phyloP scores from a whole-genome alignment of 1,139 yeast species.

The Pichia sorboxylosa region DNA sequence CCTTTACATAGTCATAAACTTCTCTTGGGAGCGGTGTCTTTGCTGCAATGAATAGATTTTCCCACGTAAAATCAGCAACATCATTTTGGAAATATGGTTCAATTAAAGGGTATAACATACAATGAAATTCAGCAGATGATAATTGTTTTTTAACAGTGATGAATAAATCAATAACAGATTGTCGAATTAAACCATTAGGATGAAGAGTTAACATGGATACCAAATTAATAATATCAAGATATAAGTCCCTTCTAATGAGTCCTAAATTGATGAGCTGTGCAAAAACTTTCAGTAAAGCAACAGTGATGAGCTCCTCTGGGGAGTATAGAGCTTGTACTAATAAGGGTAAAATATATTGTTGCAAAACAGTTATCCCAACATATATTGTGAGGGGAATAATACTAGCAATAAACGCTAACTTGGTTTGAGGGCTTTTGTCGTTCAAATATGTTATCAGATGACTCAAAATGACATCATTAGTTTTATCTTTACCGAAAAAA shows the following conservation, averaged over 20 bases:
- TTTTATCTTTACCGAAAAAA: slow-evolving; percentile 75
- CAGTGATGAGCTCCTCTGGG: slow-evolving; percentile 71
- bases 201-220: slow-evolving; percentile 52
- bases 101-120: slow-evolving; percentile 75
- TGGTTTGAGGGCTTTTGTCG: slow-evolving; percentile 57
- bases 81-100: slow-evolving; percentile 71
- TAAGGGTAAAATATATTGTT: slow-evolving; percentile 79
- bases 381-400: slow-evolving; percentile 69
- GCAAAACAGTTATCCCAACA: slow-evolving; percentile 72
- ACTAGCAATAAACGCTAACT: slow-evolving; percentile 63
- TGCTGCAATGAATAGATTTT: slow-evolving; percentile 49
- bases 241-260: slow-evolving; percentile 33
- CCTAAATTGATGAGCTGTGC: slow-evolving; percentile 45
- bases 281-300: slow-evolving; percentile 63
- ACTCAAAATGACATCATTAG: slow-evolving; percentile 79
- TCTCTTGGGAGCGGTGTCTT: slow-evolving; percentile 56
- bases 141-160: slow-evolving; percentile 52
- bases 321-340: slow-evolving; percentile 74
- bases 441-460: slow-evolving; percentile 87
- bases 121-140: slow-evolving; percentile 67
- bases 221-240: slow-evolving; percentile 40
- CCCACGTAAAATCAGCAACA: slow-evolving; percentile 54
- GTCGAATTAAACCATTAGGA: slow-evolving; percentile 82
- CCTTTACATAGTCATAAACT: slow-evolving; percentile 51
- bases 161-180: slow-evolving; percentile 51